Evolutionary conservation across 2,329 filamentous ascomycete genomes (phyloP), one percentile per base, ranked within the genome.

Genomic region (Aspergillus thermomutatus): DNA sequence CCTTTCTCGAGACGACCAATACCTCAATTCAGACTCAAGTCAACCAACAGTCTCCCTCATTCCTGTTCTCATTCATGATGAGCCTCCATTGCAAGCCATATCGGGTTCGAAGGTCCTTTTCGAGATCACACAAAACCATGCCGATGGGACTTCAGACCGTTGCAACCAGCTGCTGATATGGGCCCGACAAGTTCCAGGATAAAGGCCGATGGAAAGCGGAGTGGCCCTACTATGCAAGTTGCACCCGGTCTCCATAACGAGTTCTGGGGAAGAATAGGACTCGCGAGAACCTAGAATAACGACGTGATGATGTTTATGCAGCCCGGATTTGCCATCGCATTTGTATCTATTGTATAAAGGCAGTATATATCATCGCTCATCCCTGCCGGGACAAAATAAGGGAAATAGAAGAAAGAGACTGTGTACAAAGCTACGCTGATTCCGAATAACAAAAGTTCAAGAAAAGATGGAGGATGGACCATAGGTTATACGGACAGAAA

Each of bases 371-470:
- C 54, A 54, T 8, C n/a, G 17, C n/a, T 49, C 25, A 27, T 26
- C 40, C 21, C 34, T 46, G 21, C 19, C 14, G 37, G 40, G 37
- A 34, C 48, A 26, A 19, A 40, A 10, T n/a, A 53, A 43, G n/a
- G 26, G 45, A 53, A 43, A 52, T 37, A 27, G 45, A 50, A 52
- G 40, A 49, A 46, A 47, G 23, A 48, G 43, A 50, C 49, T 56
- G 53, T 63, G 57, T 59, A 60, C 58, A 61, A 43, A 52, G 51
- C 59, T 59, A 60, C 55, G 60, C 54, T 57, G 52, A 52, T 64
- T 54, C 58, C 59, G 50, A 34, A 56, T 43, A 51, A 56, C 53
- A 56, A 45, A 58, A 50, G 31, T 25, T 37, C 53, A 31, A 55
- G 46, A 53, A 55, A 55, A 46, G 57, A 49, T 40, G 34, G 34